Evolutionary conservation across 345 rosid species (phyloP).

Genomic region (Boechera stricta): DNA sequence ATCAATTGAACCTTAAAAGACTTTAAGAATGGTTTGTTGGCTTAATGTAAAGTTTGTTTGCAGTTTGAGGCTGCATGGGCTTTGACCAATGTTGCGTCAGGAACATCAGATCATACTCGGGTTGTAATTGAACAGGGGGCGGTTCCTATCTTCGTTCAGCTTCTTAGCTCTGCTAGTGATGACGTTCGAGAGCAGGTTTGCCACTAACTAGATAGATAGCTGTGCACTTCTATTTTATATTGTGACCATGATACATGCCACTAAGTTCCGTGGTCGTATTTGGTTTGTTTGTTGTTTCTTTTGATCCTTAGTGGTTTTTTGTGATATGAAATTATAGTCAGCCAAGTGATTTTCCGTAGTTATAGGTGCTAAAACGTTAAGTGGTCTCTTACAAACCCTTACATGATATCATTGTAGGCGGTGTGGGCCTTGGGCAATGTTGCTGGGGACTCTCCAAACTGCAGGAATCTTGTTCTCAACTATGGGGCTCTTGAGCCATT

Average conservation of each 20-base stretch:
- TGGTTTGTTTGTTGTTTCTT: conserved; percentile 7
- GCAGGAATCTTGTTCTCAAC: conserved; percentile 75
- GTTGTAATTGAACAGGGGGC: conserved; percentile 87
- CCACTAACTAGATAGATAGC: conserved; percentile 27
- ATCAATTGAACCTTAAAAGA: conserved; percentile 11
- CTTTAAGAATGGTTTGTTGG: conserved; percentile 8
- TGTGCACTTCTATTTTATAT: conserved; percentile 13
- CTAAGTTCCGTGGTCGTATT: not conserved
- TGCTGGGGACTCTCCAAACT: conserved; percentile 77
- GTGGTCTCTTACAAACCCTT: conserved; percentile 24
- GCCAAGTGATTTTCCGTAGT: conserved; percentile 11
- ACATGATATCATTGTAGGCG: conserved; percentile 49
- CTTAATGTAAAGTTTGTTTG: conserved; percentile 31
- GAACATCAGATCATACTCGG: conserved; percentile 83
- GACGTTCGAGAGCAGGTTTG: conserved; percentile 89
- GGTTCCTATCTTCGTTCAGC: conserved; percentile 78
- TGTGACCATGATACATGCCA: conserved; percentile 8
- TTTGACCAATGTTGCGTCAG: conserved; percentile 88
- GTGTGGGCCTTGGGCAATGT: conserved; percentile 88
- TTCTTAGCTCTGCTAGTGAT: conserved; percentile 79
- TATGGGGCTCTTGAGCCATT: conserved; percentile 70
- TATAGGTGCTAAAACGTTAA: conserved; percentile 17
- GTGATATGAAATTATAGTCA: conserved; percentile 18
- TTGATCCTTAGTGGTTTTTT: not conserved
- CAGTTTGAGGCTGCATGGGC: conserved; percentile 98